phyloP scores from a whole-genome alignment of 768 basidiomycete genomes.

The Strobilomyces dryophilus region DNA sequence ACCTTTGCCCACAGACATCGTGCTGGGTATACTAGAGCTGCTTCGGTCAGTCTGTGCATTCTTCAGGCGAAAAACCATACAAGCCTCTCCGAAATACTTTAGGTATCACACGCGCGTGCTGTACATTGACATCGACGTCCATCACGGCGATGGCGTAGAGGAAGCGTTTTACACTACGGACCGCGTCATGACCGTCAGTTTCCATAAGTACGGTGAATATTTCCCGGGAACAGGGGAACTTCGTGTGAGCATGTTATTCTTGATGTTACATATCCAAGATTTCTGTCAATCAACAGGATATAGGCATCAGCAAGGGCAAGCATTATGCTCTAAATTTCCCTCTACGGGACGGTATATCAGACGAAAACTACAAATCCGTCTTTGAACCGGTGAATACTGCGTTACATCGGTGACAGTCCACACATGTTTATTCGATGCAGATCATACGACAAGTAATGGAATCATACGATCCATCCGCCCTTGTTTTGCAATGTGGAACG shows the following conservation, averaged over 20 bases:
- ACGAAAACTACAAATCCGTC: constrained; percentile 91
- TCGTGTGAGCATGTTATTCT: constrained; percentile 48
- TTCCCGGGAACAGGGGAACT: constrained; percentile 99
- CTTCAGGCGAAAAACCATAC: background rate
- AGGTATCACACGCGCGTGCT: constrained; percentile 93
- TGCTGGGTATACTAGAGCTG: constrained; percentile 92
- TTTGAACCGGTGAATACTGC: constrained; percentile 80
- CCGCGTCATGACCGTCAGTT: constrained; percentile 96
- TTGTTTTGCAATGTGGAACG: constrained; percentile 96
- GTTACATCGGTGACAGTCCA: background rate
- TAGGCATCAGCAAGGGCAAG: constrained; percentile 91
- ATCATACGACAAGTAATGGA: constrained; percentile 94
- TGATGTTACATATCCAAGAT: background rate
- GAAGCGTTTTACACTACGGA: constrained; percentile 99
- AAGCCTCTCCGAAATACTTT: background rate
- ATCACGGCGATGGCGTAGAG: constrained; percentile 98
- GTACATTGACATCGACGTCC: constrained; percentile 98
- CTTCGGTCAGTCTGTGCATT: constrained; percentile 51
- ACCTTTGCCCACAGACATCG: constrained; percentile 67
- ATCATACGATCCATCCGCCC: constrained; percentile 88
- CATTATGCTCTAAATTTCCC: constrained; percentile 95
- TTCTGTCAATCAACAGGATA: constrained; percentile 52
- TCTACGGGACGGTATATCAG: constrained; percentile 89
- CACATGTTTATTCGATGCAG: constrained; percentile 36
- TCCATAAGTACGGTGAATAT: constrained; percentile 99